Conservation (phyloP, 768 basidiomycete species). For the Floccularia luteovirens region DNA sequence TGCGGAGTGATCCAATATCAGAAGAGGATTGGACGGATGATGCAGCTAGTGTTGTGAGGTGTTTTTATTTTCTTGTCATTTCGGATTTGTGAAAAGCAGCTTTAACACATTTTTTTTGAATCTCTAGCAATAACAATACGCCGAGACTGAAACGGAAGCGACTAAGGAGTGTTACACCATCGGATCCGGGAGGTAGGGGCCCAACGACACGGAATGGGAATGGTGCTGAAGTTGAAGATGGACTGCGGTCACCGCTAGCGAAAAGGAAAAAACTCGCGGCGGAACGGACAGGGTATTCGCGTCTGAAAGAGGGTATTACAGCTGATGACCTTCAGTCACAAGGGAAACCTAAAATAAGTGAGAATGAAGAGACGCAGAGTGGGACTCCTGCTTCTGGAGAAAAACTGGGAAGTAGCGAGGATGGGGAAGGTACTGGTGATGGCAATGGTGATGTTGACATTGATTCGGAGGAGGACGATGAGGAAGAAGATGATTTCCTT, state of each 20-base stretch:
- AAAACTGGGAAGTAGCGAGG: no score
- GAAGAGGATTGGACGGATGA: constrained; percentile 55
- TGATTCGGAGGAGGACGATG: constrained; percentile 33
- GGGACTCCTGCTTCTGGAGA: no score
- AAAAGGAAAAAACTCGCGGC: constrained; percentile 75
- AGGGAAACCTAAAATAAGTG: no score
- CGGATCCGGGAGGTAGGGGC: constrained; percentile 38
- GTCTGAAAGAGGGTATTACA: constrained; percentile 58
- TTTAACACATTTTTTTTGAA: neutral
- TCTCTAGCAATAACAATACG: constrained; percentile 24
- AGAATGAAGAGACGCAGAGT: no score
- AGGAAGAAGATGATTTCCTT: constrained; percentile 72
- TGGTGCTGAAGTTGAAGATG: constrained; percentile 25
- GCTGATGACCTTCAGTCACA: constrained; percentile 47
- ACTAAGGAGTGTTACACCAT: constrained; percentile 64
- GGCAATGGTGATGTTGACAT: constrained; percentile 11
- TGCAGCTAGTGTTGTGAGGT: constrained; percentile 29
- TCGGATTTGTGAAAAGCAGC: neutral
- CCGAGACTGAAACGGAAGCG: constrained; percentile 57
- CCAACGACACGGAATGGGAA: no score
- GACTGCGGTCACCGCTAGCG: constrained; percentile 59
- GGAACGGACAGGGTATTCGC: constrained; percentile 57
- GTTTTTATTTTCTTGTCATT: constrained; percentile 7
- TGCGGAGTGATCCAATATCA: constrained; percentile 30
- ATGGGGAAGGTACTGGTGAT: constrained; percentile 10